These are phyloP conservation scores for Paecilomyces niveus DNA, from an alignment of 2,329 filamentous ascomycete genomes.

Conservation along the genomic window DNA sequence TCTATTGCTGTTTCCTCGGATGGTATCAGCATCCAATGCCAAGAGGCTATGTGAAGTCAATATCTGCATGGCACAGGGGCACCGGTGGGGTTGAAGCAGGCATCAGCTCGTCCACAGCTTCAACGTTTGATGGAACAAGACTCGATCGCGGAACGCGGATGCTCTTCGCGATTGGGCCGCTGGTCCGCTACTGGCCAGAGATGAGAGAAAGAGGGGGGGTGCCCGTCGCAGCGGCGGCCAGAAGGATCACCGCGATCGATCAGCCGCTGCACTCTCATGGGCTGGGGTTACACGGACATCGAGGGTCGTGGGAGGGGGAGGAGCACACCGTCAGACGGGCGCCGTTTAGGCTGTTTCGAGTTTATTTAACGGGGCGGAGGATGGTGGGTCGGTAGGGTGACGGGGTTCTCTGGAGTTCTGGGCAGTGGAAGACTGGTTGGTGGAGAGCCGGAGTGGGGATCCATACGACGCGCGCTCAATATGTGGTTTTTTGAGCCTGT, in stretches of 20 bases:
- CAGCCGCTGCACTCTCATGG: conserved; percentile 8
- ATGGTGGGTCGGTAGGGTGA: conserved; percentile 9
- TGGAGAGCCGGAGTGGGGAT: neutral
- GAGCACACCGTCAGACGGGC: conserved; percentile 13
- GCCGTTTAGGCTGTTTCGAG: conserved; percentile 35
- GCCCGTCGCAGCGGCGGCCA: conserved; percentile 1
- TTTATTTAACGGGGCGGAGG: conserved; percentile 25
- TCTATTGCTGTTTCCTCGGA: neutral
- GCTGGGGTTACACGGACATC: conserved; percentile 14
- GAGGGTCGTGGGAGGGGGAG: neutral
- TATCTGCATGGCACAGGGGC: neutral
- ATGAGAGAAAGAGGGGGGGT: neutral
- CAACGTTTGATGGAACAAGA: conserved; percentile 5
- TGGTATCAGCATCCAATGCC: neutral
- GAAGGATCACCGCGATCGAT: conserved; percentile 10
- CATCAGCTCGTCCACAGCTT: conserved; percentile 1
- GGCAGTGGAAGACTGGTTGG: neutral
- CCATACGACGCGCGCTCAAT: neutral
- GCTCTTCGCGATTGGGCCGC: neutral
- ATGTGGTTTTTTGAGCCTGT: conserved; percentile 4
- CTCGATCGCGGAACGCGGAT: conserved; percentile 4
- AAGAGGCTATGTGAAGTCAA: neutral
- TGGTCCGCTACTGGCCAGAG: neutral
- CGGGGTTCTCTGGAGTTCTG: neutral
- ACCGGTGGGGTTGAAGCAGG: neutral